Evolutionary conservation across 2,329 filamentous ascomycete genomes (phyloP).

Genomic region (Fusarium succisae): DNA sequence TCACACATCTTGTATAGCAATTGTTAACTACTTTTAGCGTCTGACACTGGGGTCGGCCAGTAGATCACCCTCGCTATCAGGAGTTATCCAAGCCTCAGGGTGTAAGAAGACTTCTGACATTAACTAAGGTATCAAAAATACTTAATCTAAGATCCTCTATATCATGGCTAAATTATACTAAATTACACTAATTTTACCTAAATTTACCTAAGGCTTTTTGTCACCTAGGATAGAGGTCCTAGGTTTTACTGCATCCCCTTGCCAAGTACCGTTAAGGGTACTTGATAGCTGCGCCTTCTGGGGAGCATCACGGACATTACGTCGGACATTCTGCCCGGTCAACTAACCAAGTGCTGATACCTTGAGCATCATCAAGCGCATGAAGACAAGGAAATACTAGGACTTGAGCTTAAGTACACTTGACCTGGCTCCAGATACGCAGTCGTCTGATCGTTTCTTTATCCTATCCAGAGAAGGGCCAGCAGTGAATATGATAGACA

Average conservation of each 20-base stretch:
- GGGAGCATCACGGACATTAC: not conserved
- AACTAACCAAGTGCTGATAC: not conserved
- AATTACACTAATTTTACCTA: no score
- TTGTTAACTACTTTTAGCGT: conserved; percentile 11
- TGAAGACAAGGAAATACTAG: not conserved
- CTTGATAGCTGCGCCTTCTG: not conserved
- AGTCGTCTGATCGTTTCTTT: not conserved
- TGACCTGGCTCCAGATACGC: not conserved
- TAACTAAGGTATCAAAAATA: no score
- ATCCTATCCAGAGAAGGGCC: conserved; percentile 1
- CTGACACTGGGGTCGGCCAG: conserved; percentile 7
- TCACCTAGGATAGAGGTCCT: no score
- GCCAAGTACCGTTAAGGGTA: conserved; percentile 9
- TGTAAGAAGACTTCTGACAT: no score
- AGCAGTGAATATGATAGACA: conserved; percentile 33
- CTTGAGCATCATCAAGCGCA: not conserved
- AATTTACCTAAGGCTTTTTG: no score
- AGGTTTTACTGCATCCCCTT: no score
- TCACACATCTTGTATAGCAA: conserved; percentile 25
- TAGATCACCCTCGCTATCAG: not conserved
- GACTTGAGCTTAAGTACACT: not conserved
- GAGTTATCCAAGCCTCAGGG: not conserved
- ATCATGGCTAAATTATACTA: no score
- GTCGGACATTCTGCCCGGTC: not conserved
- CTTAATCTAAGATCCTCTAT: no score